phyloP scores from a whole-genome alignment of 306 rosid genomes.

The Ochetophila trinervis region DNA sequence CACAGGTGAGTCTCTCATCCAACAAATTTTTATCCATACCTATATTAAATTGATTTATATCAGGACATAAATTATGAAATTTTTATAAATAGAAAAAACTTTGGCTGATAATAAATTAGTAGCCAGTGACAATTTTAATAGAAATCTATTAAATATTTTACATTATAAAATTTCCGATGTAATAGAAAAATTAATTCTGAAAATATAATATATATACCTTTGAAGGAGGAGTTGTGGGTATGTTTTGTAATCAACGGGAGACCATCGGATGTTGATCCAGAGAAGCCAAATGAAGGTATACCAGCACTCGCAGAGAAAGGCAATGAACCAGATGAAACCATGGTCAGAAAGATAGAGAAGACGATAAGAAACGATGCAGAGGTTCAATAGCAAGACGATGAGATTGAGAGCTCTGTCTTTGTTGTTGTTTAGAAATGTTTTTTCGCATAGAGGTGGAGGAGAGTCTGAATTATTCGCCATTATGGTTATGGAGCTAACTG shows the following conservation, averaged over 20 bases:
- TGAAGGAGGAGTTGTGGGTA: slow-evolving; percentile 36
- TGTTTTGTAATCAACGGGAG: slow-evolving; percentile 41
- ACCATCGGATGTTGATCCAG: slow-evolving; percentile 39
- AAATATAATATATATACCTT: slow-evolving; percentile 20
- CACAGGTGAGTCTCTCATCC: no score
- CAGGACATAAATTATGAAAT: no score
- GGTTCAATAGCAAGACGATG: slow-evolving; percentile 29
- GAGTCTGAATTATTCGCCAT: slow-evolving; percentile 9
- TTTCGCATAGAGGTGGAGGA: slow-evolving; percentile 38
- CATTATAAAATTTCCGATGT: no score
- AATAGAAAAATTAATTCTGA: no score
- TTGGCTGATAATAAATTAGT: no score
- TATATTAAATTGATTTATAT: no score
- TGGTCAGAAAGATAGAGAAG: neutral
- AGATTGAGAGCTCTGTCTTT: slow-evolving; percentile 29
- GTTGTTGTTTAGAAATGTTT: neutral
- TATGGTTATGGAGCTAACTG: no score
- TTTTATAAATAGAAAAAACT: no score
- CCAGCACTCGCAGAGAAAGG: slow-evolving; percentile 57
- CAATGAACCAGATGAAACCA: slow-evolving; percentile 38
- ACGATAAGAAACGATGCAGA: slow-evolving; percentile 40
- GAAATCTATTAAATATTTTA: neutral
- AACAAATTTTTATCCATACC: no score
- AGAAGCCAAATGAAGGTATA: slow-evolving; percentile 45
- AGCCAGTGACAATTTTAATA: no score